Percentiles rank a stretch among this genome's conserved stretches.
Conservation (phyloP, 2,329 filamentous ascomycete species). For the Fusarium humuli region DNA sequence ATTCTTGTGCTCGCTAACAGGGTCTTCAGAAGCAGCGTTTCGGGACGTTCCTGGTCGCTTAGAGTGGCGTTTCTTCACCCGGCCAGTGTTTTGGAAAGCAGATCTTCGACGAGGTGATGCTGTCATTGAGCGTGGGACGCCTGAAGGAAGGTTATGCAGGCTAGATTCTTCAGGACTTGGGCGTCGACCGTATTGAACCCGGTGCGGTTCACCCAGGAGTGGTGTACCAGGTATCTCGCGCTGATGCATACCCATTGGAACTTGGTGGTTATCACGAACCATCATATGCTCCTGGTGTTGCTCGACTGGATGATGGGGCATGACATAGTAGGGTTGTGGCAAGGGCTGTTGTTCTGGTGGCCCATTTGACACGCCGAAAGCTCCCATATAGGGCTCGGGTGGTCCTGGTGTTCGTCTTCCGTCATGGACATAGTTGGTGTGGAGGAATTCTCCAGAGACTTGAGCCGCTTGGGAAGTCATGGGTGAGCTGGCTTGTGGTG, state of each 20-base stretch:
- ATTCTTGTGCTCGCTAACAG: constrained; percentile 51
- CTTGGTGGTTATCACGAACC: constrained; percentile 36
- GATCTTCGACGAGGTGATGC: constrained; percentile 47
- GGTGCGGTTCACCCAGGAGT: constrained; percentile 43
- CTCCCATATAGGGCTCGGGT: constrained; percentile 53
- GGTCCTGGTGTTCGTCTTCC: constrained; percentile 54
- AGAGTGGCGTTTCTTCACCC: constrained; percentile 47
- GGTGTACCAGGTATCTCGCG: constrained; percentile 42
- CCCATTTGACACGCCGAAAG: constrained; percentile 52
- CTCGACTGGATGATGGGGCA: constrained; percentile 41
- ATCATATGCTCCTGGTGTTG: constrained; percentile 46
- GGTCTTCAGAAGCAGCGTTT: constrained; percentile 32
- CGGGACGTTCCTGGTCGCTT: constrained; percentile 34
- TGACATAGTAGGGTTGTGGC: constrained; percentile 48
- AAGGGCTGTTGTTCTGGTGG: constrained; percentile 44
- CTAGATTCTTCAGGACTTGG: constrained; percentile 40
- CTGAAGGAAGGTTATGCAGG: constrained; percentile 13
- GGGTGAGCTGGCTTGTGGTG: constrained; percentile 59
- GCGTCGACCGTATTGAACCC: constrained; percentile 43
- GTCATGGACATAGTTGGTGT: constrained; percentile 53
- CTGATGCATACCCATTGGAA: constrained; percentile 44
- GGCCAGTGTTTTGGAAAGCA: constrained; percentile 31
- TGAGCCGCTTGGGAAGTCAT: constrained; percentile 56
- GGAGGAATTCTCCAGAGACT: constrained; percentile 51
- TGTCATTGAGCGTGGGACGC: constrained; percentile 38